These are phyloP conservation scores for Cyclotella distinguenda DNA, from an alignment of 108 stramenopile species.

Conservation along the genomic window DNA sequence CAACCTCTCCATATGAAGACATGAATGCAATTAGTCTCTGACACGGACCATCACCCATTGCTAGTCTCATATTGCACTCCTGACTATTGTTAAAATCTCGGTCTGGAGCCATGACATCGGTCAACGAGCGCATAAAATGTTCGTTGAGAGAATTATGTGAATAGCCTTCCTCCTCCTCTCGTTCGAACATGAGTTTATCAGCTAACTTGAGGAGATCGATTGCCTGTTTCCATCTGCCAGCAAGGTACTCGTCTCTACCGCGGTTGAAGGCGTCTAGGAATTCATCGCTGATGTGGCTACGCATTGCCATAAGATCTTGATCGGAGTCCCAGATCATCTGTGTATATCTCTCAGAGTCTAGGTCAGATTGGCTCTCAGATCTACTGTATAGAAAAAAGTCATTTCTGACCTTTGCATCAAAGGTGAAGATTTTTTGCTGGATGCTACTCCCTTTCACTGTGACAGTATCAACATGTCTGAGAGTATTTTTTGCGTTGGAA, in stretches of 20 bases:
- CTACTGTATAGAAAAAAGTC: constrained; percentile 82
- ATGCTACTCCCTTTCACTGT: constrained; percentile 89
- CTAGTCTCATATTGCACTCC: constrained; percentile 26
- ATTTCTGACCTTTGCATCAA: constrained; percentile 74
- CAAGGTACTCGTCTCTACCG: constrained; percentile 70
- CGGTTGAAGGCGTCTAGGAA: constrained; percentile 66
- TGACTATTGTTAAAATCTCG: constrained; percentile 36
- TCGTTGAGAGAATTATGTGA: constrained; percentile 3
- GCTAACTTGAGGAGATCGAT: constrained; percentile 58
- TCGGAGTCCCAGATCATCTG: constrained; percentile 77
- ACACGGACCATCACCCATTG: constrained; percentile 84
- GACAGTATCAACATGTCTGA: constrained; percentile 90
- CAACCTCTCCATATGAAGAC: constrained; percentile 47
- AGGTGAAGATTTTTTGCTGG: constrained; percentile 87
- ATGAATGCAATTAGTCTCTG: constrained; percentile 77
- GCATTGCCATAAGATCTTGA: constrained; percentile 78
- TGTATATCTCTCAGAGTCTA: constrained; percentile 71
- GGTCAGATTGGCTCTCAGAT: constrained; percentile 63
- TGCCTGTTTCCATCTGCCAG: constrained; percentile 73
- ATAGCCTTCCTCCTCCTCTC: constrained; percentile 65
- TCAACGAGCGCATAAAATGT: constrained; percentile 10
- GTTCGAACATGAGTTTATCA: constrained; percentile 75
- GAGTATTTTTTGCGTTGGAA: constrained; percentile 50
- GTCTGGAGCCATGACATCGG: constrained; percentile 31
- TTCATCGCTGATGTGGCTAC: constrained; percentile 74